Evolutionary conservation across 768 basidiomycete genomes (phyloP), one percentile per base, ranked within the genome.

Genomic region (Xerocomus potaroensis): DNA sequence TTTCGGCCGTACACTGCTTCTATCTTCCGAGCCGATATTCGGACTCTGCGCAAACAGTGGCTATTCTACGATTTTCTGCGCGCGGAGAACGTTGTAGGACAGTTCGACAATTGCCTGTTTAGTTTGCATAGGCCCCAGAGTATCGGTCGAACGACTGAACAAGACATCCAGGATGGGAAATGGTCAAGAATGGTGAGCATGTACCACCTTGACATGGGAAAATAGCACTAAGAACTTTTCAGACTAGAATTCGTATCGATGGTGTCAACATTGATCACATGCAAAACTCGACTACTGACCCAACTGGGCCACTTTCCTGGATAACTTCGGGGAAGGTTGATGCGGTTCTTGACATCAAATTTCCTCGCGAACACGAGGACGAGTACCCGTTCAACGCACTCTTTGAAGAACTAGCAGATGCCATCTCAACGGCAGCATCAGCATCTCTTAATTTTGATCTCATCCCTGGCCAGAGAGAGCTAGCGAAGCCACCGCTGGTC

Each of bases 31-130:
- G 96, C 96, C 21, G 87, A 91, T 56, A 78, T 97, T 29, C 77
- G 78, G 11, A 76, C 74, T 23, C 80, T 98, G 54, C 75, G 96
- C 45, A 97, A 96, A 65, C 83, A 87, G 59, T 98, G 92, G 92
- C 57, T 95, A 30, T 96, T 96, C 66, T 94, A 94, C 65, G 96
- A 99, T 66, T 83, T 98, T 53, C 69, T 98, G 49, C 64, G 61
- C 40, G 94, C 96, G 0, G 94, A 97, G 61, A 90, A 87, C 53
- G 87, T 98, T 33, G 95, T 96, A 8, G 96, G 96, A 4, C 96
- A 99, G 64, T 90, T 92, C 53, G 96, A 99, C 64, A 97, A 97
- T 61, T 99, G 96, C 58, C 63, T 99, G 16, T 96, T 96, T 71
- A 97, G 94, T 62, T 63, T 99, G 53, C 96, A 98, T 60, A 87